Evolutionary conservation across 176 grass and related monocot genomes (phyloP), one percentile per base, ranked within the genome.

Genomic region (Elymus sibiricus): DNA sequence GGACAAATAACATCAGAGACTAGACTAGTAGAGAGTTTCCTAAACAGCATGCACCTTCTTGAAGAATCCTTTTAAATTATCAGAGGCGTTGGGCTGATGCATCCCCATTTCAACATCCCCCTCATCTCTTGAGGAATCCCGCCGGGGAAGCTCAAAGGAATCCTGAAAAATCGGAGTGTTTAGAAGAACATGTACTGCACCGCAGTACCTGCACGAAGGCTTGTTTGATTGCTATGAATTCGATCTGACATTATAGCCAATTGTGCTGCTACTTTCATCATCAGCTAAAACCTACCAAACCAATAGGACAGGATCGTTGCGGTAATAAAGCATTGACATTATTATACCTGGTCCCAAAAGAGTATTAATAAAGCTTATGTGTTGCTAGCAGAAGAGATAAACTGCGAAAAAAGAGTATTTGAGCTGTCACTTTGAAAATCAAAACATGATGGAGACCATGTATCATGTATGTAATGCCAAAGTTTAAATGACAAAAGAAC

Each of bases 21-120:
- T 43, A 13, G 43, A 59, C 39, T 59, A 40, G 22, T 51, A 51
- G 5, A 42, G 37, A 11, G 46, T 64, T 62, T 77, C 43, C 12
- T 44, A 42, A 42, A 42, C 22, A 84, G 74, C 75, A 85, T 14
- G 12, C 38, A 97, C 92, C 92, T 97, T 93, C 81, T 97, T 97
- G 70, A 97, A 89, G 88, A 97, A 97, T 69, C 60, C 92, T 73
- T 97, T 89, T 70, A 94, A 72, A 51, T 97, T 93, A 75, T 93
- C 89, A 25, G 92, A 77, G 87, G 86, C 88, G 82, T 87, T 86
- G 61, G 83, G 86, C 59, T 89, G 88, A 83, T 90, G 86, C 79
- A 71, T 83, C 79, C 92, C 94, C 91, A 97, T 93, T 94, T 97
- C 94, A 83, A 97, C 83, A 42, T 97, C 94, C 43, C 13, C 13